Evolutionary conservation across 2,329 filamentous ascomycete species (phyloP), one percentile per base, ranked within the genome.

Genomic region (Cladosporium sp.): DNA sequence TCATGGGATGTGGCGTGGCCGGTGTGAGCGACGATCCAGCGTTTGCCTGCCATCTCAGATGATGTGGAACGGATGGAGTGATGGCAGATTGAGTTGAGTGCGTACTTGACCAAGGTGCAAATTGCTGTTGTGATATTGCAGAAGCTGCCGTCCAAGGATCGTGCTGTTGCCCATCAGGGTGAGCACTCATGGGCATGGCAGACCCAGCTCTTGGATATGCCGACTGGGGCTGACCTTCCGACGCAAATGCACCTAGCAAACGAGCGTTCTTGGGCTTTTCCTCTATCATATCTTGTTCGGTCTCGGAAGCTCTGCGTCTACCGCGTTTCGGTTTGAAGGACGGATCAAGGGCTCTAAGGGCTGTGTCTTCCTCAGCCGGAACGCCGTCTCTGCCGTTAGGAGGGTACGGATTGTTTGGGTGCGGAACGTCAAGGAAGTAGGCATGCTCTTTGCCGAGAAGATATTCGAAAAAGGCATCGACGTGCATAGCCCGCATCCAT

Each of bases 401-500:
- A 29, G 85, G 85, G 40, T 89, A 82, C 2, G 89, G 86, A 63
- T 88, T 85, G 33, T 85, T 81, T 16, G 85, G 83, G 6, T 84
- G 80, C 0, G 93, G 93, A 28, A 96, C 85, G 40, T 92, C 86
- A 18, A 86, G 88, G 81, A 90, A 96, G 77, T 97, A 97, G 0
- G 86, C 80, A 77, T 96, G 92, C 29, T 86, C 81, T 69, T 92
- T 92, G 58, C 88, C 87, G 68, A 94, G 84, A 23, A 96, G 86
- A 76, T 92, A 97, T 76, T 96, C 92, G 73, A 97, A 97, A 76
- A 97, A 97, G 12, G 92, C 91, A 81, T 96, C 92, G 62, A 97
- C 88, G 76, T 97, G 93, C 90, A 96, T 94, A 5, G 93, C 93
- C 76, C 92, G 92, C 91, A 97, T 95, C 93, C 93, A 97, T 74